A percentile compares a stretch with the other conserved stretches of the same genome.
Conservation (phyloP, 495 filamentous ascomycete species). For the Penicillium tannophilum region DNA sequence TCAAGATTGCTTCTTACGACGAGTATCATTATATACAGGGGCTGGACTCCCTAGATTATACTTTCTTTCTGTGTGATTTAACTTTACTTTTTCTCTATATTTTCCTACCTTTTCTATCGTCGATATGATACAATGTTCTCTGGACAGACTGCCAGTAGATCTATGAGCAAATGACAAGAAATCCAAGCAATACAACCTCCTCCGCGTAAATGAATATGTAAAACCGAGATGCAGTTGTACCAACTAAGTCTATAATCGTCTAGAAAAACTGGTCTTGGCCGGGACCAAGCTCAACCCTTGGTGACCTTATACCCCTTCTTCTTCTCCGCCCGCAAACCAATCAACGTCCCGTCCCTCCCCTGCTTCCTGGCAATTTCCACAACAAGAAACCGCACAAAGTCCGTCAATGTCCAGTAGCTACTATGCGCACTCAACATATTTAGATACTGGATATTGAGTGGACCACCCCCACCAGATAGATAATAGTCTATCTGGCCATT, state of each 20-base stretch:
- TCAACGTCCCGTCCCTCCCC: constrained; percentile 67
- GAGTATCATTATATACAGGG: constrained; percentile 12
- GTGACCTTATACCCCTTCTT: constrained; percentile 51
- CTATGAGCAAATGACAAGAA: constrained; percentile 17
- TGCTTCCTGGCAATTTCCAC: constrained; percentile 78
- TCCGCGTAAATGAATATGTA: background rate
- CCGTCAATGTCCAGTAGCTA: constrained; percentile 84
- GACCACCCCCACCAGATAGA: constrained; percentile 74
- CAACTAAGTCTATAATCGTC: background rate
- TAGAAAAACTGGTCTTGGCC: background rate
- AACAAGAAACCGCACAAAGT: constrained; percentile 86
- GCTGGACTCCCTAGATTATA: constrained; percentile 18
- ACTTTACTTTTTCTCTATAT: background rate
- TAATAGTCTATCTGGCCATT: constrained; percentile 95
- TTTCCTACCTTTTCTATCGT: constrained; percentile 1
- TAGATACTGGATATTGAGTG: constrained; percentile 91
- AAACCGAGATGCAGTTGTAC: constrained; percentile 1
- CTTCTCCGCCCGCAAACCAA: constrained; percentile 76
- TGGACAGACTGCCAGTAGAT: constrained; percentile 19
- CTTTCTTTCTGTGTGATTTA: constrained; percentile 9
- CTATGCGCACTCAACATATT: constrained; percentile 98
- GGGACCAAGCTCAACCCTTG: constrained; percentile 21
- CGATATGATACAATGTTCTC: constrained; percentile 9
- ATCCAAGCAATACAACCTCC: background rate
- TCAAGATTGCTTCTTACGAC: constrained; percentile 8